A percentile compares a stretch with the other conserved stretches of the same genome.
Conservation (phyloP, 2,329 filamentous ascomycete species). For the Apiospora sp. region DNA sequence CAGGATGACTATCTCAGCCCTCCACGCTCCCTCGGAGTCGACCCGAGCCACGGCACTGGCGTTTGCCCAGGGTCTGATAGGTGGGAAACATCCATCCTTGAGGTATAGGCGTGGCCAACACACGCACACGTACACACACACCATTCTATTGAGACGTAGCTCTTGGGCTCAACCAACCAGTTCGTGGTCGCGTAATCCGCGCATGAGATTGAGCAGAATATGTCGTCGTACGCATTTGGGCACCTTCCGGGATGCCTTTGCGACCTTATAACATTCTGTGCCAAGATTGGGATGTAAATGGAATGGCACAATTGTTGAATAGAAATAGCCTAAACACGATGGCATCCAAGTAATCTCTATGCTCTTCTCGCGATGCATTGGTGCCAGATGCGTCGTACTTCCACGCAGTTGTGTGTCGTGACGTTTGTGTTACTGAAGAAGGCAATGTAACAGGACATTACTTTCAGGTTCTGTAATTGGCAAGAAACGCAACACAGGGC, state of each 20-base stretch:
- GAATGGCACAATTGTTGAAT: background rate
- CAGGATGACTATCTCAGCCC: background rate
- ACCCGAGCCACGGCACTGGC: background rate
- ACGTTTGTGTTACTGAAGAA: background rate
- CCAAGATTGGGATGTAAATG: background rate
- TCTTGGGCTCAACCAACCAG: background rate
- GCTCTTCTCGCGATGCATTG: background rate
- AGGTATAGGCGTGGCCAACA: conserved; percentile 18
- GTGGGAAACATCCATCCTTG: background rate
- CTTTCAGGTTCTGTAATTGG: background rate
- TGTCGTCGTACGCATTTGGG: conserved; percentile 12
- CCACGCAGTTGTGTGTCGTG: background rate
- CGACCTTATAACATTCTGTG: background rate
- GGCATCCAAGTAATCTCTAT: too few relatives aligned
- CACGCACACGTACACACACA: background rate
- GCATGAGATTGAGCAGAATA: background rate
- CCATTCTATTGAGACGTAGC: background rate
- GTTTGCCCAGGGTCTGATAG: conserved; percentile 5
- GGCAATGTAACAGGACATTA: background rate
- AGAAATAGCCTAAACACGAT: background rate
- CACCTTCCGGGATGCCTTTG: background rate
- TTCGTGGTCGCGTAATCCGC: background rate
- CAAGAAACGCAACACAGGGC: background rate
- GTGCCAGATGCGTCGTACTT: background rate
- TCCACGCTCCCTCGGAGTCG: background rate